Evolutionary conservation across 768 basidiomycete species (phyloP), one percentile per base, ranked within the genome.

Genomic region (Panellus pusillus): DNA sequence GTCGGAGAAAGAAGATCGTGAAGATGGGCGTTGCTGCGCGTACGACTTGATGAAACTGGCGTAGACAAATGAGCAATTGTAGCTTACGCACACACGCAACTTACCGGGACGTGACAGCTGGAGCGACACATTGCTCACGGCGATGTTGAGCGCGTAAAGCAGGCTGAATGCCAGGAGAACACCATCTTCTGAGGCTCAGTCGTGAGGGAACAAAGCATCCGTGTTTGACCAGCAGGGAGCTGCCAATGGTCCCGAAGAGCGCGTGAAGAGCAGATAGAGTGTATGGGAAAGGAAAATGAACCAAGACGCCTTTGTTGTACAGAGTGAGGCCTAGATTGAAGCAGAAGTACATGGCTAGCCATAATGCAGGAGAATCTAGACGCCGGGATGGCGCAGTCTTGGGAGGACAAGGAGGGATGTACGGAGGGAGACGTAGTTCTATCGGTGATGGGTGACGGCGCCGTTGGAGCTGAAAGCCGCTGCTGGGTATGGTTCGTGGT

Each of bases 41-140:
- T 35, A 98, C 86, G 50, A 98, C 93, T 76, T 98, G 96, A 68
- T 98, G 97, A 66, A 99, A 97, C 93, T 97, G 57, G 6, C 24
- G 6, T 24, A 38, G 17, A 19, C 37, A 15, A 41, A 48, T 52
- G 17, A 40, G 29, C 31, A 9, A 24, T 20, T 17, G 28, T 45
- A 47, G 44, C 18, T 50, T 49, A 12, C 14, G 50, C 38, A 44
- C 17, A 45, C 31, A 56, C 52, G 46, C 24, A 37, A 81, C 90
- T 63, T 56, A 93, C 91, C 6, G 94, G 93, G 15, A 96, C 81
- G 94, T 94, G 35, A 98, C 94, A 17, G 75, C 59, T 89, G 80
- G 19, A 96, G 77, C 6, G 91, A 94, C 28, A 93, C 74, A 69
- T 99, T 99, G 74, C 93, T 95, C 44, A 98, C 87, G 38, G 89